Conservation (phyloP, 1,284 basidiomycete genomes). For the Cerrena zonata region DNA sequence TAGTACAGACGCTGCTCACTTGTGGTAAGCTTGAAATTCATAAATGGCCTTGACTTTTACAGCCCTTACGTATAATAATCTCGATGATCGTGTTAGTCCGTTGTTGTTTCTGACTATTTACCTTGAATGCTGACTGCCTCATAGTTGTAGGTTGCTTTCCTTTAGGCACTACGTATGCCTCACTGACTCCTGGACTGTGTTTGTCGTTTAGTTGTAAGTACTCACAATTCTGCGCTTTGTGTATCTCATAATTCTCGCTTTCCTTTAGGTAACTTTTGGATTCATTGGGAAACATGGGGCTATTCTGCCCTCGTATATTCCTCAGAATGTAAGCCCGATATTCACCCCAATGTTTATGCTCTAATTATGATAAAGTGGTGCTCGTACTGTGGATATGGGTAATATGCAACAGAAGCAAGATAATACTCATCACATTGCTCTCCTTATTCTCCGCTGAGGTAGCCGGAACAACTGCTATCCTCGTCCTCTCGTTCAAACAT, state of each 20-base stretch:
- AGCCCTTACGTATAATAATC: slow-evolving; percentile 15
- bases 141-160: slow-evolving; percentile 4
- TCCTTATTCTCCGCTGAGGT: slow-evolving; percentile 15
- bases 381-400: slow-evolving; percentile 24
- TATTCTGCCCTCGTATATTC: slow-evolving; percentile 20
- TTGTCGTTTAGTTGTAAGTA: background rate
- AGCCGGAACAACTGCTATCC: slow-evolving; percentile 14
- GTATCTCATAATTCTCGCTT: background rate
- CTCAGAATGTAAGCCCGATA: slow-evolving; percentile 18
- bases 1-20: no score
- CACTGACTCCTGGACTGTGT: no score
- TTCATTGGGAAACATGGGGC: slow-evolving; percentile 25
- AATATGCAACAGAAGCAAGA: slow-evolving; percentile 21
- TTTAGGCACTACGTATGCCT: no score
- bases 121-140: slow-evolving; percentile 3
- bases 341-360: background rate
- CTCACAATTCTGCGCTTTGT: background rate
- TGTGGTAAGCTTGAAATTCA: no score
- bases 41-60: no score
- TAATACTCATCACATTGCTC: slow-evolving; percentile 15
- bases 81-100: slow-evolving; percentile 17
- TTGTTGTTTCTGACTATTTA: background rate
- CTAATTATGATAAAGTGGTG: slow-evolving; percentile 11
- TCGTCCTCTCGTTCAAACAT: slow-evolving; percentile 14
- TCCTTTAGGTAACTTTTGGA: slow-evolving; percentile 21